phyloP scores from a whole-genome alignment of 805 yeast genomes.

The Lachancea sp. region DNA sequence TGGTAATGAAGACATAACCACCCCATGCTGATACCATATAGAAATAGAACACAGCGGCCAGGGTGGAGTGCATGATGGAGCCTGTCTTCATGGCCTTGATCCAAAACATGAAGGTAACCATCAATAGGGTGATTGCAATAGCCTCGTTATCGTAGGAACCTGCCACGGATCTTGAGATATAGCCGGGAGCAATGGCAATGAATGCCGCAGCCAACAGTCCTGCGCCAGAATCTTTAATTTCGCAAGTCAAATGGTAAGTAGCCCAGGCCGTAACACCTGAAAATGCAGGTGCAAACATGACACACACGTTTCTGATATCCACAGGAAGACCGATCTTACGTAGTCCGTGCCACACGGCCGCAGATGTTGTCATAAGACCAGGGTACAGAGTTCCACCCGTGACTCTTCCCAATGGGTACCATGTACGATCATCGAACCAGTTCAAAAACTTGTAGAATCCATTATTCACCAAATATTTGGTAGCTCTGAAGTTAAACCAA shows the following conservation, averaged over 20 bases:
- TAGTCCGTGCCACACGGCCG: slow-evolving; percentile 73
- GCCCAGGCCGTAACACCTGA: slow-evolving; percentile 87
- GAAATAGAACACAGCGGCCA: slow-evolving; percentile 84
- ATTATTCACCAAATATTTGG: slow-evolving; percentile 79
- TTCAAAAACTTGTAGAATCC: slow-evolving; percentile 87
- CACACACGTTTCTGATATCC: slow-evolving; percentile 94
- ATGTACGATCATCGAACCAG: slow-evolving; percentile 98
- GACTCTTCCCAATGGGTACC: slow-evolving; percentile 99
- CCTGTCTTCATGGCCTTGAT: slow-evolving; percentile 89
- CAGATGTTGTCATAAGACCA: slow-evolving; percentile 97
- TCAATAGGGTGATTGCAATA: slow-evolving; percentile 88
- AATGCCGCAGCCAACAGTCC: slow-evolving; percentile 90
- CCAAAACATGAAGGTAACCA: slow-evolving; percentile 96
- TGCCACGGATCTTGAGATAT: slow-evolving; percentile 95
- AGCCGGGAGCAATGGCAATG: slow-evolving; percentile 98
- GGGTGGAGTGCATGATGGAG: slow-evolving; percentile 73
- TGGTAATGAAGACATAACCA: slow-evolving; percentile 97
- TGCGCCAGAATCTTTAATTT: slow-evolving; percentile 83
- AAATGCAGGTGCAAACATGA: slow-evolving; percentile 92
- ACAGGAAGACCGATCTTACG: slow-evolving; percentile 67
- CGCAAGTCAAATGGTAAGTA: slow-evolving; percentile 80
- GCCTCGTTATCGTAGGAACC: slow-evolving; percentile 99
- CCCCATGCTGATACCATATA: slow-evolving; percentile 99
- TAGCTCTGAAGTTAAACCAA: slow-evolving; percentile 94
- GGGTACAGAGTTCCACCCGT: slow-evolving; percentile 99